These are phyloP conservation scores for Aspergillus tamarii DNA, from an alignment of 2,329 filamentous ascomycete genomes.

Conservation along the genomic window DNA sequence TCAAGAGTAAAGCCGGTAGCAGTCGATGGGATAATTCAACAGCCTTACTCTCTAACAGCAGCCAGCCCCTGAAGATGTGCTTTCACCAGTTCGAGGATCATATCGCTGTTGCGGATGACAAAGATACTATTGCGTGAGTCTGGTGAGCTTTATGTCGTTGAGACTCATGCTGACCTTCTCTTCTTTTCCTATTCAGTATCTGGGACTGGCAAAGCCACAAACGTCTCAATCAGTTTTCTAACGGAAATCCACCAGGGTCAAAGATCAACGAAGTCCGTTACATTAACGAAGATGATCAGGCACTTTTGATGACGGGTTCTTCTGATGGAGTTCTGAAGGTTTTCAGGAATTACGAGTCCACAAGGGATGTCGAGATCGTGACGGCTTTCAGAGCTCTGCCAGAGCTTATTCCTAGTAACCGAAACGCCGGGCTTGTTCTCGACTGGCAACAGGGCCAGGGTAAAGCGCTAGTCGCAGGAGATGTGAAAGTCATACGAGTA, in stretches of 20 bases:
- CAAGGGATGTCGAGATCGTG: slow-evolving; percentile 77
- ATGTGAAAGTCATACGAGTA: slow-evolving; percentile 91
- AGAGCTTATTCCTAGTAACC: slow-evolving; percentile 90
- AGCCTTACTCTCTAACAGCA: slow-evolving; percentile 83
- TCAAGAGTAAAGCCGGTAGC: slow-evolving; percentile 83
- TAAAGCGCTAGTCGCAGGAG: slow-evolving; percentile 90
- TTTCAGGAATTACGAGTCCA: slow-evolving; percentile 86
- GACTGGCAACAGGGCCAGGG: slow-evolving; percentile 99
- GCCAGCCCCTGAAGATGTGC: slow-evolving; percentile 87
- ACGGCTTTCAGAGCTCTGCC: slow-evolving; percentile 90
- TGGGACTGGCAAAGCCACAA: slow-evolving; percentile 89
- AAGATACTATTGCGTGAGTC: slow-evolving; percentile 74
- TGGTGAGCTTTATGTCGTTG: not conserved
- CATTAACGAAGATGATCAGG: slow-evolving; percentile 98
- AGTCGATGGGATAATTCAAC: slow-evolving; percentile 85
- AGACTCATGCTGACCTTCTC: slow-evolving; percentile 10
- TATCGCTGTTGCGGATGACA: slow-evolving; percentile 88
- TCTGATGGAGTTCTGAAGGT: slow-evolving; percentile 94
- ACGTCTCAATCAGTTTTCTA: slow-evolving; percentile 82
- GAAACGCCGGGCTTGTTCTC: slow-evolving; percentile 93
- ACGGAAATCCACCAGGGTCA: slow-evolving; percentile 88
- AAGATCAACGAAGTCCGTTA: slow-evolving; percentile 94
- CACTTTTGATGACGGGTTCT: slow-evolving; percentile 89
- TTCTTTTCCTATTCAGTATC: slow-evolving; percentile 52
- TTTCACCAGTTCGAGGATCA: slow-evolving; percentile 99